A percentile compares a stretch with the other conserved stretches of the same genome.
phyloP scores from a whole-genome alignment of 2,329 filamentous ascomycete species.

The Colletotrichum higginsianum region DNA sequence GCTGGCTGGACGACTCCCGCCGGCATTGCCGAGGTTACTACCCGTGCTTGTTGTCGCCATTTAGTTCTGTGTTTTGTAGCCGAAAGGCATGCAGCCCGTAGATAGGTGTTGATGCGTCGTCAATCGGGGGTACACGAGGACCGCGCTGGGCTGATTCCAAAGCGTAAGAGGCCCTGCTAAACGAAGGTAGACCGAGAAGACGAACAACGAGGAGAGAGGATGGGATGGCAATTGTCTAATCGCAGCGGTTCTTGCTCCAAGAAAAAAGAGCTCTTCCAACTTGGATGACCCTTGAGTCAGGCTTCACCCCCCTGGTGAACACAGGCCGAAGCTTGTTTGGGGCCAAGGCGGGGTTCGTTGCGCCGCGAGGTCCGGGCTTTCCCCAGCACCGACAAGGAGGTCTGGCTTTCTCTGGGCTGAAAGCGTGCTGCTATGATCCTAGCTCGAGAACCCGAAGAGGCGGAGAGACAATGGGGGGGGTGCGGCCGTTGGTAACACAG shows the following conservation, averaged over 20 bases:
- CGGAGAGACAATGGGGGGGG: background rate
- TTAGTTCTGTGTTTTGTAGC: background rate
- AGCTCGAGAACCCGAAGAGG: background rate
- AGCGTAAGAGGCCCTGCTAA: too few species aligned
- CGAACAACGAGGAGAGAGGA: background rate
- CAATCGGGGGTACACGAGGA: background rate
- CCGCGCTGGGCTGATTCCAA: background rate
- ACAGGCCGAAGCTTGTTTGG: conserved; percentile 4
- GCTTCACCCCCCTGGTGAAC: background rate
- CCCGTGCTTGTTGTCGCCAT: conserved; percentile 7
- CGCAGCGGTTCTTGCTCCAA: too few species aligned
- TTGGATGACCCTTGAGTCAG: conserved; percentile 3
- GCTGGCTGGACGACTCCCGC: conserved; percentile 6
- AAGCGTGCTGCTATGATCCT: background rate
- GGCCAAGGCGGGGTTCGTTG: conserved; percentile 20
- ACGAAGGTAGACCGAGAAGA: background rate
- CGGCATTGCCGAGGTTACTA: conserved; percentile 1
- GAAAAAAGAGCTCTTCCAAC: background rate
- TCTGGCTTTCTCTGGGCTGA: background rate
- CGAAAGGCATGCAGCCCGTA: background rate
- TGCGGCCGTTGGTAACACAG: background rate
- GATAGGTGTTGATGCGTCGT: background rate
- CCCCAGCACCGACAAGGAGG: background rate
- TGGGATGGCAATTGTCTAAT: too few species aligned
- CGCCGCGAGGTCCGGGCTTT: conserved; percentile 3